Base-by-base conservation (phyloP, 345 rosid species). In the Eucalyptus curtisii region DNA sequence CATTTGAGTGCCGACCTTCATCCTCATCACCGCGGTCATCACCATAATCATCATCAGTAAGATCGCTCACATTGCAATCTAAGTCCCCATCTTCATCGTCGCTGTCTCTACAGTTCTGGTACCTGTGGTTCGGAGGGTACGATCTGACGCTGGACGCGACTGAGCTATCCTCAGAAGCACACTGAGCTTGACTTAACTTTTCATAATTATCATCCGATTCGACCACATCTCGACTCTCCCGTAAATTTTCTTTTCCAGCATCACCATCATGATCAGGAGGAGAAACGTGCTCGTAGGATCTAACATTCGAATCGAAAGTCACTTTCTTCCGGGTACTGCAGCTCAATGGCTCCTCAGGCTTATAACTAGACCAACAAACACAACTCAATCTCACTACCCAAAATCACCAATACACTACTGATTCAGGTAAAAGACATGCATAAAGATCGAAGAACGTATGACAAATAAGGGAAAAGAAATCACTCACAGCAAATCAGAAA, bases 101-200 rank as follows among this genome's bases (percentile, higher is more conserved):
- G 17, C 97, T 95, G 82, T 96, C 98, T 92, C 95, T 90, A 89
- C 95, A 96, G 66, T 94, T 94, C 90, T 91, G 91, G 90, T 96
- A 96, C 89, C 98, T 93, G 87, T 95, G 92, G 86, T 90, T 95
- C 13, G 95, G 88, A 89, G 99, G 98, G 88, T 89, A 94, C 49
- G 96, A 91, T 5, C 92, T 94, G 31, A 94, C 92, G 87, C 94
- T 95, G 10, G 95, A 92, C 7, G 89, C 90, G 57, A 91, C 87
- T 0, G 94, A 91, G 92, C 91, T 90, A 30, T 89, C 93, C 88
- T 93, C 96, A 76, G 84, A 76, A 76, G 84, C 84, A 76, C 47
- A 76, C 84, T 76, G 84, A 40, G 82, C 82, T 20, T 76, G 82
- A 76, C 82, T 76, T 37, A 76, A 76, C 27, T 76, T 76, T 76